Conservation (phyloP, 495 filamentous ascomycete species). For the Lentithecium fluviatile region DNA sequence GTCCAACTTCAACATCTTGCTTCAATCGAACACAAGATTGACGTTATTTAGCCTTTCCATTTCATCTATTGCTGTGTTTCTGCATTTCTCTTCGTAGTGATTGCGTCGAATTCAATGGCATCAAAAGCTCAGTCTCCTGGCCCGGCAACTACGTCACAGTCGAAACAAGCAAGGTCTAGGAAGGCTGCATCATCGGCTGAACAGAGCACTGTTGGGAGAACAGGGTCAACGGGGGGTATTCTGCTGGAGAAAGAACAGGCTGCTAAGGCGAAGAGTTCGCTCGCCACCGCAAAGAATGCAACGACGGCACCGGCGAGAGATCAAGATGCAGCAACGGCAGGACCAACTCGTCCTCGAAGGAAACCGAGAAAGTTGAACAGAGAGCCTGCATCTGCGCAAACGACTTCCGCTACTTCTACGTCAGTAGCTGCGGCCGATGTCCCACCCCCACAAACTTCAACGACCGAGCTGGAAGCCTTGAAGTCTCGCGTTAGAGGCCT, state of each 20-base stretch:
- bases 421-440: background rate
- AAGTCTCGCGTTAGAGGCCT: slow-evolving; percentile 31
- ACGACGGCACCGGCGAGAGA: background rate
- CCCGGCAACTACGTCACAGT: slow-evolving; percentile 7
- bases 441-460: slow-evolving; percentile 1
- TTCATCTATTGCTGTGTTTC: no score
- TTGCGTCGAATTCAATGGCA: slow-evolving; percentile 11
- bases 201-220: background rate
- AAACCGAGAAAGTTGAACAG: slow-evolving; percentile 30
- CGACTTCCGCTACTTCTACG: background rate
- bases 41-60: no score
- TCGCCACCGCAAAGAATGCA: background rate
- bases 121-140: slow-evolving; percentile 16
- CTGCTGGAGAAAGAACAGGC: slow-evolving; percentile 13
- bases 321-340: slow-evolving; percentile 17
- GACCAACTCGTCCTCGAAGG: slow-evolving; percentile 23
- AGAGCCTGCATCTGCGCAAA: slow-evolving; percentile 3
- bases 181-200: background rate
- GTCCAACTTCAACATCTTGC: slow-evolving; percentile 20
- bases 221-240: slow-evolving; percentile 25
- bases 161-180: background rate
- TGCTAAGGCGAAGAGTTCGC: background rate
- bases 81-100: background rate
- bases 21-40: background rate
- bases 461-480: slow-evolving; percentile 32